Conservation (phyloP, 2,329 filamentous ascomycete genomes). For the Drechslerella coelobrocha region DNA sequence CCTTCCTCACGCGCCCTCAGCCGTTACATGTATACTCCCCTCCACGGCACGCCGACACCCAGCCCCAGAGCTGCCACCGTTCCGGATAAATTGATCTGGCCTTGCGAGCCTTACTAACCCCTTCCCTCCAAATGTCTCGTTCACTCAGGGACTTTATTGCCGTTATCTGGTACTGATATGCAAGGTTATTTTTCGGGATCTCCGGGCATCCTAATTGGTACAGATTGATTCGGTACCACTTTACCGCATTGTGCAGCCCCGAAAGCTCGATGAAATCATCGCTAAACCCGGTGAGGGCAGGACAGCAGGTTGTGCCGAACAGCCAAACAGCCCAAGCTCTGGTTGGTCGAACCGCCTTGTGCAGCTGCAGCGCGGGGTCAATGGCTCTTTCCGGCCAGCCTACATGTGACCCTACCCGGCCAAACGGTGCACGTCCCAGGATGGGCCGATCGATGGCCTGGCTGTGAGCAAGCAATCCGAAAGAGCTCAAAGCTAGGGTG, state of each 20-base stretch:
- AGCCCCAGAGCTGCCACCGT: background rate
- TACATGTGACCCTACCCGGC: constrained; percentile 2
- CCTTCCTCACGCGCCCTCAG: too few relatives aligned
- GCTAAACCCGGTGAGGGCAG: background rate
- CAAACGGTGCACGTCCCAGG: too few relatives aligned
- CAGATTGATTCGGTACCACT: background rate
- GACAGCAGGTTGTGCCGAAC: constrained; percentile 3
- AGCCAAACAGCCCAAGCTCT: background rate
- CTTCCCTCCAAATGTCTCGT: background rate
- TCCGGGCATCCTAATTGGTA: constrained; percentile 8
- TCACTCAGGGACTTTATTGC: background rate
- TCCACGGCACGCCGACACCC: too few relatives aligned
- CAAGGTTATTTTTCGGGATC: constrained; percentile 10
- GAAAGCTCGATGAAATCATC: background rate
- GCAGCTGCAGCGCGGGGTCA: background rate
- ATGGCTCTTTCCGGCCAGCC: background rate
- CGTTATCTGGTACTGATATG: constrained; percentile 3
- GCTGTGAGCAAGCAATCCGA: background rate
- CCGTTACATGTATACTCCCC: too few relatives aligned
- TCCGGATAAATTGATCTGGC: constrained; percentile 5
- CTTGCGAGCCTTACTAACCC: background rate
- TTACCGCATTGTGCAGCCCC: background rate
- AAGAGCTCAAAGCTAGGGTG: background rate
- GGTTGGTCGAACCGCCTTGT: background rate
- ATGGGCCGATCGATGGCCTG: background rate